phyloP scores from a whole-genome alignment of 2,329 filamentous ascomycete genomes.

The Penicillium sp. region DNA sequence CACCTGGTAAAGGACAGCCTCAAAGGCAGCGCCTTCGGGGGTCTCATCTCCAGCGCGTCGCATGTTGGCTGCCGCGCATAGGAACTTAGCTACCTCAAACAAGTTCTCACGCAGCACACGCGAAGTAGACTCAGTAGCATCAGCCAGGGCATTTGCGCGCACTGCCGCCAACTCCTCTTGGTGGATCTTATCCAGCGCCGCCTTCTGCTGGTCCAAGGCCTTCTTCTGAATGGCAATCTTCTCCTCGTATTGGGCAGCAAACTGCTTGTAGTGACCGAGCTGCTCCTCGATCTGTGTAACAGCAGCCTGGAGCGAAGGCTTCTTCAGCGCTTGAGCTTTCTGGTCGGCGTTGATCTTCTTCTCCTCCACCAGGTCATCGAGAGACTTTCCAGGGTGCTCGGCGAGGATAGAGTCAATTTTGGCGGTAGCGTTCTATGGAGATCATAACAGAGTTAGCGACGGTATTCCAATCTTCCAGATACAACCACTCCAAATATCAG shows the following conservation, averaged over 20 bases:
- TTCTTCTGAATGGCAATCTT: constrained; percentile 58
- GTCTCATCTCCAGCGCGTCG: constrained; percentile 47
- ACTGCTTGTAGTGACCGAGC: constrained; percentile 59
- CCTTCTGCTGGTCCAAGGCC: constrained; percentile 58
- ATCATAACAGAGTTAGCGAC: constrained; percentile 24
- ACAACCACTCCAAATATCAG: background rate
- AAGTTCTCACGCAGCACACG: constrained; percentile 55
- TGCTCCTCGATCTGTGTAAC: constrained; percentile 62
- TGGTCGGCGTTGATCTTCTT: constrained; percentile 68
- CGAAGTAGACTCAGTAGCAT: constrained; percentile 49
- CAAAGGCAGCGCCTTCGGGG: constrained; percentile 61
- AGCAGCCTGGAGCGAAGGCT: constrained; percentile 59
- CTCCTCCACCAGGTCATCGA: constrained; percentile 62
- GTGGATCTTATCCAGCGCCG: constrained; percentile 55
- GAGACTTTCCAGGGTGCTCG: constrained; percentile 59
- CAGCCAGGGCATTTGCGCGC: constrained; percentile 51
- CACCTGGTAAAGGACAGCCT: constrained; percentile 62
- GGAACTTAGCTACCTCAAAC: constrained; percentile 61
- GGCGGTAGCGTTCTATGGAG: constrained; percentile 53
- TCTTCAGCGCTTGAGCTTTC: constrained; percentile 63
- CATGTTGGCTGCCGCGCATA: constrained; percentile 62
- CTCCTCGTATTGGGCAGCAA: constrained; percentile 59
- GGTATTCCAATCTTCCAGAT: background rate
- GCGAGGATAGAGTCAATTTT: constrained; percentile 63
- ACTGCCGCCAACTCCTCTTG: constrained; percentile 56